Evolutionary conservation across 2,329 filamentous ascomycete species (phyloP), one percentile per base, ranked within the genome.

Genomic region (Alternaria sp.): DNA sequence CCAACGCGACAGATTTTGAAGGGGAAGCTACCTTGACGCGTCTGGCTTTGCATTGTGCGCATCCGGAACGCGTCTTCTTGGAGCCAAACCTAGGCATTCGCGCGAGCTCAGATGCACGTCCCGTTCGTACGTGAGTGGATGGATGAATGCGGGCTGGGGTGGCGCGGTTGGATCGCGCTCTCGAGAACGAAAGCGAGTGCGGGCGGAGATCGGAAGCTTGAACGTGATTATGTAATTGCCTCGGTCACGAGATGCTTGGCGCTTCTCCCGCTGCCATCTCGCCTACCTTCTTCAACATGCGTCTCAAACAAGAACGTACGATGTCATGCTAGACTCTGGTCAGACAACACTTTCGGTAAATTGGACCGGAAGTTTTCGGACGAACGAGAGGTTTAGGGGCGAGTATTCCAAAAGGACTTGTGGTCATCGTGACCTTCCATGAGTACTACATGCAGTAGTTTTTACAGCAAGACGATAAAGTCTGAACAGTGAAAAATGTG

Each of bases 21-120:
- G 17, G 47, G 26, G 1, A 51, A 44, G 28, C 28, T 54, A 74
- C 72, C 67, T 77, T 77, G 11, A 77, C 74, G 26, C 71, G 73
- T 46, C 73, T 65, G 12, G 59, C 62, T 57, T 75, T 77, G 54
- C 73, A 77, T 32, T 73, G 72, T 40, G 54, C 28, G 50, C 74
- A 77, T 23, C 74, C 74, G 32, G 65, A 68, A 15, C 72, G 68
- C 45, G 51, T 61, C 28, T 64, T 64, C 25, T 57, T 64, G 4
- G 57, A 64, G 26, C 61, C 61, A 10, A 61, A 54, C 21, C 57
- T 51, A 17, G 61, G 57, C 61, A 64, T 64, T 40, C 15, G 19
- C 13, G 47, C 50, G 36, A 44, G 28, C n/a, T 47, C n/a, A 28
- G 25, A 6, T 36, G 17, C 12, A 26, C 13, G 9, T 40, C n/a